Percentiles rank a stretch among this genome's conserved stretches.
Conservation (phyloP, 768 basidiomycete genomes). For the Lactarius sp. region DNA sequence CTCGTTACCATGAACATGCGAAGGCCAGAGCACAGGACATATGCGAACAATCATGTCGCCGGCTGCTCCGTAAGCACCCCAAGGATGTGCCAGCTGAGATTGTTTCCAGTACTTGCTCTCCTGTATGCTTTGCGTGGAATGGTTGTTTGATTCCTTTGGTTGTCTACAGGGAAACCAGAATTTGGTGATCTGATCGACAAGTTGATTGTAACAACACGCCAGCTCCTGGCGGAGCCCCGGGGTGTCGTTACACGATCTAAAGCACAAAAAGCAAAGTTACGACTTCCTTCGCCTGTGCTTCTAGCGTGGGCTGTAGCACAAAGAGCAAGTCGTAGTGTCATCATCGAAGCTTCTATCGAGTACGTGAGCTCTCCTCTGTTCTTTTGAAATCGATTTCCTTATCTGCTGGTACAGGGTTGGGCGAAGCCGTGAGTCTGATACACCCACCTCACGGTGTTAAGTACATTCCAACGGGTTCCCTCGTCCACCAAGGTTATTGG, state of each 20-base stretch:
- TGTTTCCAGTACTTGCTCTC: too few species aligned
- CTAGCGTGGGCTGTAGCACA: slow-evolving; percentile 13
- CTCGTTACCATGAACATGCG: too few species aligned
- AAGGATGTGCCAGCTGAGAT: too few species aligned
- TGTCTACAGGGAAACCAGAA: too few species aligned
- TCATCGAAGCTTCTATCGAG: slow-evolving; percentile 7
- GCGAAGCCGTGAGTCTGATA: slow-evolving; percentile 4
- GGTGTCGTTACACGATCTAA: neutral
- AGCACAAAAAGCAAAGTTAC: neutral
- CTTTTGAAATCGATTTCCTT: neutral
- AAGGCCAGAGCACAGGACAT: too few species aligned
- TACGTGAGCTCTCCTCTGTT: neutral
- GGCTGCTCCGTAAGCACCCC: too few species aligned
- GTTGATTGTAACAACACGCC: neutral
- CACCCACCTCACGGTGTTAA: neutral
- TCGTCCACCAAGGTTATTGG: slow-evolving; percentile 11
- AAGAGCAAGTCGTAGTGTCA: neutral
- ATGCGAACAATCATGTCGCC: too few species aligned
- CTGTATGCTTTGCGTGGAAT: too few species aligned
- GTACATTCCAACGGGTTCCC: neutral
- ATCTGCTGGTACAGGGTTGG: slow-evolving; percentile 1
- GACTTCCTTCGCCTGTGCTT: neutral
- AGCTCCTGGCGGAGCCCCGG: neutral
- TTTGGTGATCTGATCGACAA: too few species aligned
- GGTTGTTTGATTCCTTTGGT: too few species aligned